Percentiles rank a stretch among this genome's conserved stretches.
These are phyloP conservation scores for Yamadazyma sp. DNA, from an alignment of 1,139 yeast species.

Conservation along the genomic window DNA sequence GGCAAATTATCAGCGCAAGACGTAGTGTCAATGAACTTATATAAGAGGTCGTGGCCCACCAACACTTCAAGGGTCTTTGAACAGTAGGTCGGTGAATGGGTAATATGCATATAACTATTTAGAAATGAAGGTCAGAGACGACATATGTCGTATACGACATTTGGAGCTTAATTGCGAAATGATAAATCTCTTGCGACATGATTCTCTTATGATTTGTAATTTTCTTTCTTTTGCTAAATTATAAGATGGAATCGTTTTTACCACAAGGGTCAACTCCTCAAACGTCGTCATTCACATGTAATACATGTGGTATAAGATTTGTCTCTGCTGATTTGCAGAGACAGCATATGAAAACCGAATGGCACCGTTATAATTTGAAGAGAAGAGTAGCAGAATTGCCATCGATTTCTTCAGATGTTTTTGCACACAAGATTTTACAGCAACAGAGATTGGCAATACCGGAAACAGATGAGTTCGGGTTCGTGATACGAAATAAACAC, in stretches of 20 bases:
- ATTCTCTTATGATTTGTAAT: neutral
- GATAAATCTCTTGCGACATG: neutral
- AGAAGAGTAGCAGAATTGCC: conserved; percentile 86
- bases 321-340: conserved; percentile 79
- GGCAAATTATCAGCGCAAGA: conserved; percentile 90
- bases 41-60: conserved; percentile 95
- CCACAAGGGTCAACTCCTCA: conserved; percentile 37
- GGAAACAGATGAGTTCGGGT: conserved; percentile 69
- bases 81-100: conserved; percentile 16
- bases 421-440: conserved; percentile 69
- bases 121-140: neutral
- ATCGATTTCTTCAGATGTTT: conserved; percentile 75
- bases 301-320: conserved; percentile 81
- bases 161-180: too few species aligned
- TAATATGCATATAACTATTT: conserved; percentile 5
- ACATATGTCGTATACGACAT: too few species aligned
- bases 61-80: conserved; percentile 37
- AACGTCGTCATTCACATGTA: conserved; percentile 65
- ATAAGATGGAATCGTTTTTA: conserved; percentile 13
- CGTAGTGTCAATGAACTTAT: conserved; percentile 89
- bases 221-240: neutral
- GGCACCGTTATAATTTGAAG: conserved; percentile 93
- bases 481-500: conserved; percentile 22
- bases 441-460: conserved; percentile 29
- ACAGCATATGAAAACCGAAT: conserved; percentile 91